Conservation (phyloP, 768 basidiomycete species). For the Russula griseocarnosa region DNA sequence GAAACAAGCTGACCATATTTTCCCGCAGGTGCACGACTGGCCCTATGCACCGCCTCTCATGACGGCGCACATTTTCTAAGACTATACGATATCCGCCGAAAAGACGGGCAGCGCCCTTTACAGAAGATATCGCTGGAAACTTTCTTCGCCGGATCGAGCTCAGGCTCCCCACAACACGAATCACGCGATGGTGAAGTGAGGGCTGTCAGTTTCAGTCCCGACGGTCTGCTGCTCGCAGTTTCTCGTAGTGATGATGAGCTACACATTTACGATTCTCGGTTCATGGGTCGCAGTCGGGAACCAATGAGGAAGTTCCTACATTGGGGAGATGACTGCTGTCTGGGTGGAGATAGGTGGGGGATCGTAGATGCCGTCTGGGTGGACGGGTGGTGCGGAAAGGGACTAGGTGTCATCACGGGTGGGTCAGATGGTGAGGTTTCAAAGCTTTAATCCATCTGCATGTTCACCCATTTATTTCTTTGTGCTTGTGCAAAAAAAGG, state of each 20-base stretch:
- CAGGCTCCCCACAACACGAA: too few species aligned
- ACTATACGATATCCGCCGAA: slow-evolving; percentile 24
- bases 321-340: slow-evolving; percentile 22
- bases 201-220: slow-evolving; percentile 23
- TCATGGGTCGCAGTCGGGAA: slow-evolving; percentile 11
- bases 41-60: slow-evolving; percentile 16
- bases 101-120: neutral
- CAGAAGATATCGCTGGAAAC: slow-evolving; percentile 2
- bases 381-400: slow-evolving; percentile 22
- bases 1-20: neutral
- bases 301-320: slow-evolving; percentile 21
- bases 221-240: slow-evolving; percentile 23
- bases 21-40: slow-evolving; percentile 15
- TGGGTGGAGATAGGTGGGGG: slow-evolving; percentile 19
- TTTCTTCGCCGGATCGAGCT: neutral
- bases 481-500: slow-evolving; percentile 16
- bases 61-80: slow-evolving; percentile 9
- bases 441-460: neutral
- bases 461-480: neutral
- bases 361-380: slow-evolving; percentile 26
- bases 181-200: slow-evolving; percentile 24
- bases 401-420: slow-evolving; percentile 24
- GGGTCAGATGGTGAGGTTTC: slow-evolving; percentile 25
- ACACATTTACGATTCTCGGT: slow-evolving; percentile 27
- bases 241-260: slow-evolving; percentile 27